Percentiles rank a stretch among this genome's conserved stretches.
These are phyloP conservation scores for Saccharomycopsis sp. DNA, from an alignment of 805 yeast genomes.

Conservation along the genomic window DNA sequence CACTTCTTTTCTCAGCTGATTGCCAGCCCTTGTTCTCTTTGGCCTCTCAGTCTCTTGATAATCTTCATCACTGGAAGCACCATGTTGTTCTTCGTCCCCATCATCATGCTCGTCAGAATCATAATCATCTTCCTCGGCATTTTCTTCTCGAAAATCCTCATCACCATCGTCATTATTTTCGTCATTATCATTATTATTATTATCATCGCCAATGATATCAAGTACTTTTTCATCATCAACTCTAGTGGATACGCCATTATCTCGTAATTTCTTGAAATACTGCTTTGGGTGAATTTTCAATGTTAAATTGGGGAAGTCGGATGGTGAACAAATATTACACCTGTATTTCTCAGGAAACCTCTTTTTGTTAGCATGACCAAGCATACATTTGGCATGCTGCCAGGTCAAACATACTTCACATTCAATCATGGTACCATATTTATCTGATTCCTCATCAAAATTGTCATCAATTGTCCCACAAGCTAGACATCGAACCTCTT, in stretches of 20 bases:
- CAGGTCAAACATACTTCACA: slow-evolving; percentile 63
- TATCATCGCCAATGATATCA: not conserved
- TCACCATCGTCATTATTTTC: slow-evolving; percentile 1
- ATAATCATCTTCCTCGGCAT: not conserved
- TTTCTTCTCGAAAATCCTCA: slow-evolving; percentile 3
- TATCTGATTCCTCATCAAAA: slow-evolving; percentile 44
- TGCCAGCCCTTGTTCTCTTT: slow-evolving; percentile 7
- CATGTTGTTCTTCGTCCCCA: not conserved
- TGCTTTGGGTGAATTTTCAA: slow-evolving; percentile 28
- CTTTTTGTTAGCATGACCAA: slow-evolving; percentile 31
- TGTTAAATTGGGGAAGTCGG: slow-evolving; percentile 30
- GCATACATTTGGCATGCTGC: slow-evolving; percentile 66
- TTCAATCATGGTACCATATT: slow-evolving; percentile 53
- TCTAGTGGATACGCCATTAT: slow-evolving; percentile 2
- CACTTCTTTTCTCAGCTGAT: slow-evolving; percentile 4
- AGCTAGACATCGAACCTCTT: slow-evolving; percentile 48
- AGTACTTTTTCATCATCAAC: not conserved
- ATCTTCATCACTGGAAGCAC: too few species aligned
- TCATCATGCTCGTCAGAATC: not conserved
- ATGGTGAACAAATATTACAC: slow-evolving; percentile 50
- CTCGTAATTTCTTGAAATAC: slow-evolving; percentile 21
- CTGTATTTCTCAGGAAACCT: slow-evolving; percentile 41
- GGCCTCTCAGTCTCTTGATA: slow-evolving; percentile 1
- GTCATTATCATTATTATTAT: not conserved
- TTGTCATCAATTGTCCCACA: slow-evolving; percentile 56